Evolutionary conservation across 78 protist species (phyloP).

Genomic region (Dictyostelium firmibasis): DNA sequence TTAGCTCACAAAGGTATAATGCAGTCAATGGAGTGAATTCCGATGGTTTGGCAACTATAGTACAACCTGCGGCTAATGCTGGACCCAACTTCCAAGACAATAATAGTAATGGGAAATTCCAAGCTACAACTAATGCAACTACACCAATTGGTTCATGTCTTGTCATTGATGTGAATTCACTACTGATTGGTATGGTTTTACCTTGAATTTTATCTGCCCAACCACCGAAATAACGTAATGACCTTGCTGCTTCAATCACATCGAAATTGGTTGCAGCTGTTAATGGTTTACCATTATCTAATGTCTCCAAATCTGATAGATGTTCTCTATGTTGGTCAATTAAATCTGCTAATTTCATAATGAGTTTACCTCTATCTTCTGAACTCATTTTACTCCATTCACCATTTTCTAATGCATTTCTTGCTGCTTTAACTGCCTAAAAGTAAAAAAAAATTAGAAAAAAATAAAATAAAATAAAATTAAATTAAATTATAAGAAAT

Average conservation of each 20-base stretch:
- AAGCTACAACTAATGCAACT: constrained; percentile 82
- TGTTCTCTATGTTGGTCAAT: constrained; percentile 62
- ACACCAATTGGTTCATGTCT: constrained; percentile 88
- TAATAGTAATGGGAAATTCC: constrained; percentile 84
- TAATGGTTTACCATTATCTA: constrained; percentile 83
- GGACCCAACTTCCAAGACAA: constrained; percentile 89
- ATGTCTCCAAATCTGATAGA: constrained; percentile 73
- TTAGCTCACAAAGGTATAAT: constrained; percentile 78
- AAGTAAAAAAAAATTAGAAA: no score
- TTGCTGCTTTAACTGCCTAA: constrained; percentile 80
- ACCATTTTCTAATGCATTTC: constrained; percentile 74
- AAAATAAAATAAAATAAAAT: no score
- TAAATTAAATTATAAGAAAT: no score
- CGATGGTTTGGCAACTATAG: constrained; percentile 91
- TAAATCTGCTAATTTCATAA: constrained; percentile 80
- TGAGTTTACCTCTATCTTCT: constrained; percentile 22
- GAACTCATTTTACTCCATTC: neutral
- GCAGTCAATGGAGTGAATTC: constrained; percentile 94
- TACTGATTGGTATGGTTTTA: constrained; percentile 30
- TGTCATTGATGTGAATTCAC: constrained; percentile 24
- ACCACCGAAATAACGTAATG: constrained; percentile 87
- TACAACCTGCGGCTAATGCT: constrained; percentile 92
- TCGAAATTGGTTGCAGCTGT: constrained; percentile 31
- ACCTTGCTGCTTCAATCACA: constrained; percentile 4
- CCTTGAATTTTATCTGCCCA: constrained; percentile 89